phyloP scores from a whole-genome alignment of 352 stramenopile species.

The Plasmopara muralis region DNA sequence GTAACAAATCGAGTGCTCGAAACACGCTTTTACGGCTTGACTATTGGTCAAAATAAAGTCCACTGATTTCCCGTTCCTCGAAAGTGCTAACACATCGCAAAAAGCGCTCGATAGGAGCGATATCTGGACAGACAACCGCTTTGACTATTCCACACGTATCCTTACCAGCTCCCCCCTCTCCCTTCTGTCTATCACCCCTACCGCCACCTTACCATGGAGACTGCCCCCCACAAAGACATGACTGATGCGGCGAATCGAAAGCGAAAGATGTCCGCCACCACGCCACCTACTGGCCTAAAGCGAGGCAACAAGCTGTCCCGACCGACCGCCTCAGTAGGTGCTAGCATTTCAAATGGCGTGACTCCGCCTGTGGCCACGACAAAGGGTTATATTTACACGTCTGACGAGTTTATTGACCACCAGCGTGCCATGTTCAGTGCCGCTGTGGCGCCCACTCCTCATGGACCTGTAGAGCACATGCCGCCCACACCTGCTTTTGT shows the following conservation, averaged over 20 bases:
- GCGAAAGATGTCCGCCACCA: constrained; percentile 61
- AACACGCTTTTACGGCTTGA: not conserved
- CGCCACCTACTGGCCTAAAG: constrained; percentile 33
- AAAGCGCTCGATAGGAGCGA: constrained; percentile 15
- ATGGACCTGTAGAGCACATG: constrained; percentile 70
- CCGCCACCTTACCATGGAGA: constrained; percentile 15
- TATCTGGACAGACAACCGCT: constrained; percentile 12
- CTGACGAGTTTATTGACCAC: constrained; percentile 70
- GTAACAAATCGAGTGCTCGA: constrained; percentile 6
- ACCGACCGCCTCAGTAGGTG: constrained; percentile 12
- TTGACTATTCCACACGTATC: constrained; percentile 6
- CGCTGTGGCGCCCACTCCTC: constrained; percentile 69
- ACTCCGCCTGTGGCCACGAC: constrained; percentile 33
- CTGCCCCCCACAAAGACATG: constrained; percentile 23
- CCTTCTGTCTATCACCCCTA: constrained; percentile 16
- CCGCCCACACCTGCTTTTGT: constrained; percentile 76
- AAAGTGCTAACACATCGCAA: constrained; percentile 30
- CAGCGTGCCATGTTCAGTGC: constrained; percentile 68
- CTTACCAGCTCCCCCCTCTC: not conserved
- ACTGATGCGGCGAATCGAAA: constrained; percentile 49
- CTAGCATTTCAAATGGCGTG: constrained; percentile 31
- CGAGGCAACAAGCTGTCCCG: constrained; percentile 50
- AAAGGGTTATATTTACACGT: constrained; percentile 48
- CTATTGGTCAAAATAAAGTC: constrained; percentile 17
- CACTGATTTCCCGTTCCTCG: constrained; percentile 18